These are phyloP conservation scores for Achaetomiella virescens DNA, from an alignment of 495 filamentous ascomycete species.

Conservation along the genomic window DNA sequence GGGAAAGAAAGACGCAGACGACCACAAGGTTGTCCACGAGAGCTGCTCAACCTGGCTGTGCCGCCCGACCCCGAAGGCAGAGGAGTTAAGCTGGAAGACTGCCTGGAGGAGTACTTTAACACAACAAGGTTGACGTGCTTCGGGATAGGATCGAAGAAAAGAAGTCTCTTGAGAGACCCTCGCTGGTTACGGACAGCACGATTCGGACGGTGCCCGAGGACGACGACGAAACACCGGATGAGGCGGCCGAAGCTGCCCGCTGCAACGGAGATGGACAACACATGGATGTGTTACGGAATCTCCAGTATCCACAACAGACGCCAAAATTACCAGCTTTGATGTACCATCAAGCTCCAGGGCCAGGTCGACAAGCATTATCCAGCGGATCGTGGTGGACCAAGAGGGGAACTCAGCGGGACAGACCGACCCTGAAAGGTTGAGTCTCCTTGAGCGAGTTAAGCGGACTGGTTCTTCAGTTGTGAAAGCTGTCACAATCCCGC, in stretches of 20 bases:
- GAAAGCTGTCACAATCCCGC: conserved; percentile 89
- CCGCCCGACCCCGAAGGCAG: conserved; percentile 57
- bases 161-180: conserved; percentile 30
- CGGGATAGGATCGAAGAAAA: conserved; percentile 57
- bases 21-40: conserved; percentile 92
- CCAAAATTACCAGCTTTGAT: conserved; percentile 14
- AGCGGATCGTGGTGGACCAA: conserved; percentile 40
- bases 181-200: conserved; percentile 22
- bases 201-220: conserved; percentile 36
- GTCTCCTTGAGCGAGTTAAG: conserved; percentile 34
- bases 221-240: conserved; percentile 15
- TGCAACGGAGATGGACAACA: conserved; percentile 31
- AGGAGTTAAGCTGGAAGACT: conserved; percentile 74
- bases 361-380: conserved; percentile 46
- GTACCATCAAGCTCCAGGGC: conserved; percentile 25
- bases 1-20: conserved; percentile 74
- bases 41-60: conserved; percentile 86
- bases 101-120: conserved; percentile 91
- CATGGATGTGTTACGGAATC: conserved; percentile 20
- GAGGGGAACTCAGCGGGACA: conserved; percentile 18
- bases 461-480: conserved; percentile 48
- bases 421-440: conserved; percentile 32
- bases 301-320: conserved; percentile 10
- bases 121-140: conserved; percentile 79
- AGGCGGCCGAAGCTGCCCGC: conserved; percentile 5